Percentiles rank a stretch among this genome's conserved stretches.
phyloP scores from a whole-genome alignment of 2,329 filamentous ascomycete species.

The Grosmannia huntii region DNA sequence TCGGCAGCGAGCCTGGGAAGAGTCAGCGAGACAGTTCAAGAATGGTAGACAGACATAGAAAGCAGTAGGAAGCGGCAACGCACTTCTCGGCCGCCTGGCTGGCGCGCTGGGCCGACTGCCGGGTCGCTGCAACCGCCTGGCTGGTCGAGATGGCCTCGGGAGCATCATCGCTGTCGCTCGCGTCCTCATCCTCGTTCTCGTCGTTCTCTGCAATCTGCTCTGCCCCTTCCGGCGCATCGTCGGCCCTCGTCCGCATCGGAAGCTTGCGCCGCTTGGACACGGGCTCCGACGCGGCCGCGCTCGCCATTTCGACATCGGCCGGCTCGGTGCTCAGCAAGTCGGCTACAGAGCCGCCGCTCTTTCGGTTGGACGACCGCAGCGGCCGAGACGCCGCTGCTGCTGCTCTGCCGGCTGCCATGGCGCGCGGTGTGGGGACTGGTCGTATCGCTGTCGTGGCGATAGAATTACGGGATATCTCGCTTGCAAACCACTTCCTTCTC shows the following conservation, averaged over 20 bases:
- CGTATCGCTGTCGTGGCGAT: neutral
- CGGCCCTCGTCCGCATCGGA: conserved; percentile 7
- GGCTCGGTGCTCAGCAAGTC: neutral
- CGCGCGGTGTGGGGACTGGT: neutral
- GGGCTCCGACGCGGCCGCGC: neutral
- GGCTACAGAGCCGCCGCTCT: neutral
- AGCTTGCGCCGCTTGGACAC: conserved; percentile 10
- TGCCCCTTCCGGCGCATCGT: conserved; percentile 9
- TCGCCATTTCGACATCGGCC: neutral
- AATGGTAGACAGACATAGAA: neutral
- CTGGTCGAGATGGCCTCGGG: conserved; percentile 46
- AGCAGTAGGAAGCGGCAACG: conserved; percentile 11
- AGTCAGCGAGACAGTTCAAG: neutral
- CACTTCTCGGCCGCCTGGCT: conserved; percentile 40
- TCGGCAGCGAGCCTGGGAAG: conserved; percentile 32
- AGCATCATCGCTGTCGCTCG: conserved; percentile 27
- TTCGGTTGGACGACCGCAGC: neutral
- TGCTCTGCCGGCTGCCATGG: neutral
- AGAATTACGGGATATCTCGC: neutral
- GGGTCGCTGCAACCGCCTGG: conserved; percentile 31
- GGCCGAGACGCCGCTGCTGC: neutral
- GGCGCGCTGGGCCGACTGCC: conserved; percentile 32
- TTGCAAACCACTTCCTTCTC: neutral
- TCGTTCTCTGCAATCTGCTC: neutral
- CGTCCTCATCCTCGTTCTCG: conserved; percentile 7